These are phyloP conservation scores for Blastocystis sp. DNA, from an alignment of 352 stramenopile species.

Conservation along the genomic window DNA sequence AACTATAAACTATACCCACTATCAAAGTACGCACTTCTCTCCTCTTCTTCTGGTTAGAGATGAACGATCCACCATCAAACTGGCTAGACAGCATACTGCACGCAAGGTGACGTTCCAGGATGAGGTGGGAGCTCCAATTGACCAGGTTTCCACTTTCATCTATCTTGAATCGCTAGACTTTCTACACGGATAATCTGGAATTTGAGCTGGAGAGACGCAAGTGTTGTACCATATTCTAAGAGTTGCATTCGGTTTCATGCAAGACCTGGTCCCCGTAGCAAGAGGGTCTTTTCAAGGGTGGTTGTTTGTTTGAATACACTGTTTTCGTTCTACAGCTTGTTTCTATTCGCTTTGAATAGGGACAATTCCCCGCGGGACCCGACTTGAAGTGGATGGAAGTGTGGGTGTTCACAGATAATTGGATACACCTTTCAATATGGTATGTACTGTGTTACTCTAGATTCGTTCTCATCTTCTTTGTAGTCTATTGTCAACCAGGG, in stretches of 20 bases:
- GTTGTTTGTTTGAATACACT: not conserved
- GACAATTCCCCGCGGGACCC: not conserved
- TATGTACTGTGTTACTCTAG: not conserved
- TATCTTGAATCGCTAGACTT: not conserved
- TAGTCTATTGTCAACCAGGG: slow-evolving; percentile 56
- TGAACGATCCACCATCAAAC: not conserved
- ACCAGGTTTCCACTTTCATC: not conserved
- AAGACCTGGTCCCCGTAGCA: not conserved
- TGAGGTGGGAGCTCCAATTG: not conserved
- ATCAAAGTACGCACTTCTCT: not conserved
- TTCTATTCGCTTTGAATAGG: not conserved
- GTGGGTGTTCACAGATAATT: not conserved
- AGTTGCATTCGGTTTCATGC: not conserved
- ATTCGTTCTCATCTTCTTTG: not conserved
- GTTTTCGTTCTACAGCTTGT: not conserved
- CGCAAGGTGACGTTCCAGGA: slow-evolving; percentile 18
- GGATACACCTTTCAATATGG: slow-evolving; percentile 54
- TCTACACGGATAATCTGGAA: slow-evolving; percentile 50
- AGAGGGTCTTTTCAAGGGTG: not conserved
- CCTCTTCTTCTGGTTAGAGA: not conserved
- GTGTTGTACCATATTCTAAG: slow-evolving; percentile 53
- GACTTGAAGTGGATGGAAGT: not conserved
- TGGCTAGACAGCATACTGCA: not conserved
- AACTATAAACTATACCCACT: slow-evolving; percentile 43
- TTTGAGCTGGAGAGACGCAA: not conserved